phyloP scores from a whole-genome alignment of 805 yeast genomes.

The Lipomyces oligophaga region DNA sequence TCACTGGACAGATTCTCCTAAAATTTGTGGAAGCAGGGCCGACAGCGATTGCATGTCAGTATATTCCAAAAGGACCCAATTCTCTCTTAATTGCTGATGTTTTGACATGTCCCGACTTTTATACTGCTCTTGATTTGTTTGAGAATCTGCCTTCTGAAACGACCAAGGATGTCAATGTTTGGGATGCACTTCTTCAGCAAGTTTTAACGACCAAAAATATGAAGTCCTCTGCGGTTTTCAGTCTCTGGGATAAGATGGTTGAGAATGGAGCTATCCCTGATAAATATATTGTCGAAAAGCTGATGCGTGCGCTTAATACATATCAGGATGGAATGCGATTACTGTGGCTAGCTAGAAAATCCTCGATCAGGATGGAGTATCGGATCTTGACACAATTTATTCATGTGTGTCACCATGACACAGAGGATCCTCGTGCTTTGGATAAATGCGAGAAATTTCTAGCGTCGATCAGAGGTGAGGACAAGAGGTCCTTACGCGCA shows the following conservation, averaged over 20 bases:
- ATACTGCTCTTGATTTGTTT: constrained; percentile 8
- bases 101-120: background rate
- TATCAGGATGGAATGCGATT: constrained; percentile 6
- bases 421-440: constrained; percentile 13
- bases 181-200: constrained; percentile 14
- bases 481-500: background rate
- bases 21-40: no score
- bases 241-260: constrained; percentile 8
- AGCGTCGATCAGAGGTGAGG: constrained; percentile 2
- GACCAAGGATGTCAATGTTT: constrained; percentile 8
- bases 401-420: constrained; percentile 19
- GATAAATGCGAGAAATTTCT: constrained; percentile 3
- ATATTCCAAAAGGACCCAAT: constrained; percentile 11
- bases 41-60: no score
- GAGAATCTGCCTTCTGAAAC: constrained; percentile 4
- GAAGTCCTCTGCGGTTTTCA: constrained; percentile 5
- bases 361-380: background rate
- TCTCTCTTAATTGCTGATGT: constrained; percentile 9
- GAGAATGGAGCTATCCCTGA: constrained; percentile 4
- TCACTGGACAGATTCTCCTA: constrained; percentile 3
- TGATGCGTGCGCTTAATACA: constrained; percentile 5
- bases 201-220: constrained; percentile 1
- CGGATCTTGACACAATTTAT: constrained; percentile 11
- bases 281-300: constrained; percentile 5
- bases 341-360: background rate